Base-by-base conservation (phyloP, 768 basidiomycete genomes). In the Galerina marginata region DNA sequence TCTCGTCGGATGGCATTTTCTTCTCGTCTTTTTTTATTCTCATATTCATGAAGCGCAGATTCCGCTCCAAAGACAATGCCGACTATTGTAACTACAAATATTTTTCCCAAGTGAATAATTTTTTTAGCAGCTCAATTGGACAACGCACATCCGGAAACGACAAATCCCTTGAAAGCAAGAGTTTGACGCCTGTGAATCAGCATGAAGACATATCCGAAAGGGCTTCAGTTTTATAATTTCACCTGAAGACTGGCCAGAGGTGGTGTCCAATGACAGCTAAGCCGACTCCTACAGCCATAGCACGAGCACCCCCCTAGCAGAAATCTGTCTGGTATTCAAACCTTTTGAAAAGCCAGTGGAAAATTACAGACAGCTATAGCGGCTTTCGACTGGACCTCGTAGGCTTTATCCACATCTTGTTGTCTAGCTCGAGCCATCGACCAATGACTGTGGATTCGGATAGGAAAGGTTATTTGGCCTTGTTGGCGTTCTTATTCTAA, bases 21-120 rank as follows among this genome's bases (percentile, higher is more conserved):
- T 57, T 85, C 81, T 59, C 78, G 74, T 29, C 93, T 85, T 64
- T 89, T 80, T 47, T 80, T 74, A 45, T 80, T 80, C 75, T 95
- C 92, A 64, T 91, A 89, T 58, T 81, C 77, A 38, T 91, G 75
- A 33, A 95, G 81, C 1, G 93, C 91, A 50, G 79, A 81, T 71
- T 95, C 93, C 57, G 92, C 92, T 55, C 86, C 84, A 53, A 91
- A 83, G 29, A 92, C 83, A 43, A 94, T 80, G 16, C 92, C 92
- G 45, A 86, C 82, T 23, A 87, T 82, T 44, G 87, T 87, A 83
- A 78, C 77, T 82, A 46, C 12, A 52, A 10, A 45, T 36, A 29
- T 14, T 6, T 45, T 54, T 52, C 52, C 43, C 56, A 23, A 40
- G 37, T 45, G 44, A 12, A 16, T 16, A 54, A 44, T 42, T 59